phyloP scores from a whole-genome alignment of 352 stramenopile species.

The Blastocystis sp. region DNA sequence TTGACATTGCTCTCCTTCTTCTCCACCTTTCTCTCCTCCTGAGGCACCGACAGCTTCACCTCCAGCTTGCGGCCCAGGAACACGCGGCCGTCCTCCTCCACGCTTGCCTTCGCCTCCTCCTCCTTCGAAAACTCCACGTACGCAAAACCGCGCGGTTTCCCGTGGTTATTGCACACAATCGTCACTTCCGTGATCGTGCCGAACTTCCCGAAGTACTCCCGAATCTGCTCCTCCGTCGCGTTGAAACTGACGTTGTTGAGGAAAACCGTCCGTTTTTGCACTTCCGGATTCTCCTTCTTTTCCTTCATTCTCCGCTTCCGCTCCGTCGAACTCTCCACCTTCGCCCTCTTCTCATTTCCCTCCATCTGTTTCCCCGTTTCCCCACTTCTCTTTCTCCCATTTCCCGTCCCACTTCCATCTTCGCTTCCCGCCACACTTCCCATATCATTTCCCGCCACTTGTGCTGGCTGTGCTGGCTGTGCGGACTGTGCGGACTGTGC shows the following conservation, averaged over 20 bases:
- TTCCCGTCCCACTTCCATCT: background rate
- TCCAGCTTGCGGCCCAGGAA: constrained; percentile 47
- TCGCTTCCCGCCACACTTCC: too few relatives aligned
- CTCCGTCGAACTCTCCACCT: constrained; percentile 14
- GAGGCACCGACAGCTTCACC: constrained; percentile 54
- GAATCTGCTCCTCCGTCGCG: constrained; percentile 26
- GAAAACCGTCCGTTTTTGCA: constrained; percentile 53
- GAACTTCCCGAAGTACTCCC: background rate
- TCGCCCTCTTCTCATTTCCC: background rate
- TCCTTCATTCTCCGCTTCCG: constrained; percentile 22
- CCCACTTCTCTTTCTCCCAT: background rate
- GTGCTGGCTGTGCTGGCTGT: background rate
- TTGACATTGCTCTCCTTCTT: constrained; percentile 8
- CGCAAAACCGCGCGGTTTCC: constrained; percentile 43
- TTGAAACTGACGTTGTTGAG: constrained; percentile 41
- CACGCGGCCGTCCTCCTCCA: constrained; percentile 80
- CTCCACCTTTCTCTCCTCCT: constrained; percentile 59
- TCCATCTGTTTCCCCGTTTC: background rate
- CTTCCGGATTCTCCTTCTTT: constrained; percentile 39
- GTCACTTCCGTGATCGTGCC: constrained; percentile 19
- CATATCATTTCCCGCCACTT: background rate
- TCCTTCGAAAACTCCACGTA: constrained; percentile 81
- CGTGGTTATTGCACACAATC: constrained; percentile 59
- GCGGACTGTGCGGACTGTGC: background rate
- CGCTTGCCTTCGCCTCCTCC: constrained; percentile 77